Evolutionary conservation across 2,329 filamentous ascomycete species (phyloP).

Genomic region (Cryphonectria nitschkei): DNA sequence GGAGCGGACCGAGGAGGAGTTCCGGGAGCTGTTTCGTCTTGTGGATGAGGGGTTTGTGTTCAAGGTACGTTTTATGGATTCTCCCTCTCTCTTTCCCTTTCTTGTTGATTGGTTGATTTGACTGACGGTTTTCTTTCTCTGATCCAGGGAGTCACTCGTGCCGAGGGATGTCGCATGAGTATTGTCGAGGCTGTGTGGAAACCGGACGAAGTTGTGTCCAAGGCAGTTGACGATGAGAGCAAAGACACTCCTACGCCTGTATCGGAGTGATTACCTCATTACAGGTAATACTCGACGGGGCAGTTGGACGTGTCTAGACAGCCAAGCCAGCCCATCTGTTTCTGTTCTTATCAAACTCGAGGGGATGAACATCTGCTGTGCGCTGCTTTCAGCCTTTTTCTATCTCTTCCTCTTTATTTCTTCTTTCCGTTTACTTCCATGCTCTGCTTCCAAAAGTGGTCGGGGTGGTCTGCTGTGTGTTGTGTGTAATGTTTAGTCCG

Average conservation of each 20-base stretch:
- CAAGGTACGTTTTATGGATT: conserved; percentile 33
- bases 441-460: background rate
- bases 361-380: no score
- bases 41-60: conserved; percentile 45
- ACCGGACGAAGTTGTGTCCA: conserved; percentile 25
- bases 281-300: no score
- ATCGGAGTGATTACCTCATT: background rate
- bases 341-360: no score
- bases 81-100: no score
- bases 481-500: background rate
- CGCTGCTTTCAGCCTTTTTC: background rate
- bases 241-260: background rate
- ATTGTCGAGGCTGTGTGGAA: conserved; percentile 43
- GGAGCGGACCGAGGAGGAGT: conserved; percentile 49
- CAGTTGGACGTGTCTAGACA: no score
- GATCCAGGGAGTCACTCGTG: conserved; percentile 35
- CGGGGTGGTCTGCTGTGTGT: background rate
- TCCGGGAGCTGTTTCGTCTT: conserved; percentile 44
- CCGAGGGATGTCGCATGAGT: conserved; percentile 40
- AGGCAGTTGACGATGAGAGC: background rate
- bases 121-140: background rate
- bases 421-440: background rate
- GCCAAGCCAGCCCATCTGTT: no score
- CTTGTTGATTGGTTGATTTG: no score
- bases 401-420: no score